Evolutionary conservation across 108 stramenopile species (phyloP), one percentile per base, ranked within the genome.

Genomic region (Nitzschia sp.): DNA sequence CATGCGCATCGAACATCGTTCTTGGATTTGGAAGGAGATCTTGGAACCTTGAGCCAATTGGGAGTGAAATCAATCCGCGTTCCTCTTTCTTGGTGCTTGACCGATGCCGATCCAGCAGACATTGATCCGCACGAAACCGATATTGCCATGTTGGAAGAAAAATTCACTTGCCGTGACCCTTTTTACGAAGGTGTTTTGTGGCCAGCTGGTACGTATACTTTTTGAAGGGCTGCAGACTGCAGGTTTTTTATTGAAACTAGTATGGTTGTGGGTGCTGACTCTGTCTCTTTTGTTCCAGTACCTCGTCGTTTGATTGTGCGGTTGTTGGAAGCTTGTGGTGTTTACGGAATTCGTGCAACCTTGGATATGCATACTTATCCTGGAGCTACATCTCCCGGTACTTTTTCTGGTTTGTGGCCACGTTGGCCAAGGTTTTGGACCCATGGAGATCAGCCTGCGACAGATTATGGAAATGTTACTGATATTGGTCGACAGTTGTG

Each of bases 321-420:
- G 10, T 86, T 90, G 42, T 42, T 90, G 1, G 57, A 74, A 39
- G 79, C 80, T 24, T 90, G 89, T 62, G 73, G 73, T 51, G 19
- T 24, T 17, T 51, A 54, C 22, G 67, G 67, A 34, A 54, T 77
- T 43, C 54, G 26, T 44, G 72, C 79, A 11, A 65, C 66, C 6
- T 37, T 80, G 51, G 88, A 90, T 48, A 72, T 86, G 21, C 86
- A 87, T 53, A 90, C 89, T 0, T 86, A 84, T 72, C 85, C 85
- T 24, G 89, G 89, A 48, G 89, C 85, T 3, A 84, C 89, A 1
- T 84, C 83, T 10, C 76, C 82, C 7, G 89, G 89, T 2, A 90
- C 89, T 8, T 90, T 90, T 73, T 81, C 77, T 10, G 89, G 89
- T 10, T 81, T 90, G 8, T 90, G 86, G 86, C 89, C 89, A 42